Evolutionary conservation across 23 red algal genomes (phyloP).

Genomic region (Gracilaria gracilis): DNA sequence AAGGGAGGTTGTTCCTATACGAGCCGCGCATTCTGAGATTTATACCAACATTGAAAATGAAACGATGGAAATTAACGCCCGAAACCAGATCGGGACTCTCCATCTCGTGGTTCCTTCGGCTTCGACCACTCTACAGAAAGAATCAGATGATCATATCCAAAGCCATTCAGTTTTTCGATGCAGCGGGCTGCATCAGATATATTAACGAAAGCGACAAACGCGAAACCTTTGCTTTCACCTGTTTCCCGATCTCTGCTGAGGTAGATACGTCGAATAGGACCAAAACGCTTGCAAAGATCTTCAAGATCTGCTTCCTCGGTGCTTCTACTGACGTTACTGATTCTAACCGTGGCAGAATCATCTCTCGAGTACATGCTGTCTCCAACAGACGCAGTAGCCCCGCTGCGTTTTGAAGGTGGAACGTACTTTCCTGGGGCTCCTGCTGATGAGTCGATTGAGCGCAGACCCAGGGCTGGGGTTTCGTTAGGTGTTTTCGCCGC

Average conservation of each 20-base stretch:
- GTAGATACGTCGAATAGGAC: conserved; percentile 84
- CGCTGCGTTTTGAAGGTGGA: conserved; percentile 81
- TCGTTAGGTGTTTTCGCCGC: conserved; percentile 61
- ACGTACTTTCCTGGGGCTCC: conserved; percentile 81
- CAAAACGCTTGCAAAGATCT: conserved; percentile 89
- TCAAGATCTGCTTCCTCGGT: conserved; percentile 95
- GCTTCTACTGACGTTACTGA: conserved; percentile 92
- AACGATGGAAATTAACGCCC: conserved; percentile 23
- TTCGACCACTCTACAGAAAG: conserved; percentile 95
- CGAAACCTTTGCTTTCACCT: conserved; percentile 93
- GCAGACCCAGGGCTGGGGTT: conserved; percentile 55
- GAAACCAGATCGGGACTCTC: conserved; percentile 45
- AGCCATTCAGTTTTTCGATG: conserved; percentile 95
- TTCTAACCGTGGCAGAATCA: conserved; percentile 93
- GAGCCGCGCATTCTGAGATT: no score
- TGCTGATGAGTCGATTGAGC: conserved; percentile 29
- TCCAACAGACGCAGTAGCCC: conserved; percentile 45
- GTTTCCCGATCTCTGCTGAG: conserved; percentile 93
- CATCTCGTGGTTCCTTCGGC: conserved; percentile 84
- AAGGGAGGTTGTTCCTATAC: no score
- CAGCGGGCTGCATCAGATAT: conserved; percentile 70
- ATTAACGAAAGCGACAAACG: conserved; percentile 90
- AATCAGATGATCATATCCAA: conserved; percentile 98
- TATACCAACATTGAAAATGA: neutral
- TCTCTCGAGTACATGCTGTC: conserved; percentile 87